Evolutionary conservation across 192 early-diverging fungal species (phyloP).

Genomic region (Coemansia sp.): DNA sequence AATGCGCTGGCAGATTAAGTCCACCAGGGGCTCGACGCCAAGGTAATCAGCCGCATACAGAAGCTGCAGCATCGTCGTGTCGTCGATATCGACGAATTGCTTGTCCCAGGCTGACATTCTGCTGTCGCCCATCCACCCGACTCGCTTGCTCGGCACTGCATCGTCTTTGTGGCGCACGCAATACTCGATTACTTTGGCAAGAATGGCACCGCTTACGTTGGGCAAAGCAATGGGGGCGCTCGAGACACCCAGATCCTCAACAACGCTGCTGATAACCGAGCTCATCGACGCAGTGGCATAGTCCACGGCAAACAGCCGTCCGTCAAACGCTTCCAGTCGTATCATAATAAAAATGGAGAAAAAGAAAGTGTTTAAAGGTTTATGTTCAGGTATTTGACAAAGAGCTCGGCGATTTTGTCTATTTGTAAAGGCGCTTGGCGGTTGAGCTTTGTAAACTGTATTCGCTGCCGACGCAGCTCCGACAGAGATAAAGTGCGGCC

Average conservation of each 20-base stretch:
- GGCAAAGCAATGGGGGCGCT: slow-evolving; percentile 65
- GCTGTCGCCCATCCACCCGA: slow-evolving; percentile 43
- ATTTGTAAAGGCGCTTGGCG: slow-evolving; percentile 75
- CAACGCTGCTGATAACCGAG: slow-evolving; percentile 70
- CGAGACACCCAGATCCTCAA: slow-evolving; percentile 64
- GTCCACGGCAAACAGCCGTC: slow-evolving; percentile 59
- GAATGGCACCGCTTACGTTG: slow-evolving; percentile 62
- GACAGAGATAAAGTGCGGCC: slow-evolving; percentile 69
- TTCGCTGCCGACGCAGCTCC: slow-evolving; percentile 73
- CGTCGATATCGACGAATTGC: slow-evolving; percentile 65
- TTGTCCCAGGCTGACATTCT: slow-evolving; percentile 75
- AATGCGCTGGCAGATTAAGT: slow-evolving; percentile 90
- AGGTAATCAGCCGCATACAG: slow-evolving; percentile 81
- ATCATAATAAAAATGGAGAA: slow-evolving; percentile 23
- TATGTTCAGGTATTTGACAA: slow-evolving; percentile 92
- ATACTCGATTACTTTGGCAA: slow-evolving; percentile 76
- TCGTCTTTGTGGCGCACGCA: slow-evolving; percentile 73
- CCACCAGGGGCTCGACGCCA: slow-evolving; percentile 88
- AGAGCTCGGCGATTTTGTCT: slow-evolving; percentile 70
- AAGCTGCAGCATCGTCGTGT: slow-evolving; percentile 67
- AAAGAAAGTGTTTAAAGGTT: slow-evolving; percentile 55
- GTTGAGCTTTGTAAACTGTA: slow-evolving; percentile 89
- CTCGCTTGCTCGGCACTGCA: slow-evolving; percentile 39
- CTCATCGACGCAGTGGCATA: slow-evolving; percentile 64
- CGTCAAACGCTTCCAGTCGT: slow-evolving; percentile 63